phyloP scores from a whole-genome alignment of 1,139 yeast species.

The Saccharomyces hybrid region DNA sequence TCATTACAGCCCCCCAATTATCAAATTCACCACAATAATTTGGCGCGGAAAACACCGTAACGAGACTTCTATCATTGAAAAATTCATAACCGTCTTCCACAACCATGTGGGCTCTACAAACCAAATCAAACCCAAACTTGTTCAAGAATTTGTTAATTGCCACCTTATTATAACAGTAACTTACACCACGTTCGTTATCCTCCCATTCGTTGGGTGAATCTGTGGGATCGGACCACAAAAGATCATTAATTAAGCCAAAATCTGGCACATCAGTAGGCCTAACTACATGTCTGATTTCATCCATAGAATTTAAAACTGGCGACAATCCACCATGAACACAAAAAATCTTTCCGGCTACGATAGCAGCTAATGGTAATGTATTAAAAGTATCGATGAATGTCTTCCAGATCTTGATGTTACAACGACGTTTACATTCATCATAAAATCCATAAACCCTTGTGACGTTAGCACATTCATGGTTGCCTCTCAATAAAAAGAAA shows the following conservation, averaged over 20 bases:
- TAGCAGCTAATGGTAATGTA: constrained; percentile 89
- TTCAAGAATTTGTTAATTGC: constrained; percentile 86
- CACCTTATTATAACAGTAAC: constrained; percentile 89
- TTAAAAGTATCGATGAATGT: constrained; percentile 88
- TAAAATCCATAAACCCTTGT: constrained; percentile 94
- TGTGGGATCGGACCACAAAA: constrained; percentile 95
- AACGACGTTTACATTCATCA: constrained; percentile 92
- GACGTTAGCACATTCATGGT: constrained; percentile 95
- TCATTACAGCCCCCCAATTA: constrained; percentile 99
- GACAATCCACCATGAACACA: constrained; percentile 97
- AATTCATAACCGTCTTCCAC: constrained; percentile 98
- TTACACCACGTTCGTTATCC: constrained; percentile 94
- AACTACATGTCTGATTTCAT: constrained; percentile 83
- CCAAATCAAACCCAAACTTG: constrained; percentile 86
- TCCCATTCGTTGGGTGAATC: constrained; percentile 96
- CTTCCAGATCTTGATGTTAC: constrained; percentile 91
- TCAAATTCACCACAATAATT: constrained; percentile 98
- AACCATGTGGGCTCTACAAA: constrained; percentile 97
- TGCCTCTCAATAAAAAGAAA: constrained; percentile 85
- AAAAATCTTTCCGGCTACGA: constrained; percentile 91
- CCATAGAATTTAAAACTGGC: constrained; percentile 84
- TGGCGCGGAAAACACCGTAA: constrained; percentile 94
- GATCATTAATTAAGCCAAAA: constrained; percentile 83
- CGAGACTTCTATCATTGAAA: constrained; percentile 86
- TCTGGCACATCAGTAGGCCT: constrained; percentile 98